phyloP scores from a whole-genome alignment of 306 rosid genomes.

The Prunus fruticosa region DNA sequence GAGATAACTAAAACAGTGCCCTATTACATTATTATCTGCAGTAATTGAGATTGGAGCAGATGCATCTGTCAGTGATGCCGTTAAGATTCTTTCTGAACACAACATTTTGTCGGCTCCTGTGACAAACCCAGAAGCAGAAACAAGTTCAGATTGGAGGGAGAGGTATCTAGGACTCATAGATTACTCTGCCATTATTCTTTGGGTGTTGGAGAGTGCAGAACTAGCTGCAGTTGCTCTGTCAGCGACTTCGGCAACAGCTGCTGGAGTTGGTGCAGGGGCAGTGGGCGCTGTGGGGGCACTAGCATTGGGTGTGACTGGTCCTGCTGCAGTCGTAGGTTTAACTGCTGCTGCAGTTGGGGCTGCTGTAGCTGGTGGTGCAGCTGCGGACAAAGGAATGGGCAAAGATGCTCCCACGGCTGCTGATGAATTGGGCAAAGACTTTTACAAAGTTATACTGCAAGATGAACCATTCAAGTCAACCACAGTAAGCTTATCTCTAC shows the following conservation, averaged over 20 bases:
- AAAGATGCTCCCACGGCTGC: constrained; percentile 77
- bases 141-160: constrained; percentile 61
- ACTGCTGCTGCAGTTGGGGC: constrained; percentile 93
- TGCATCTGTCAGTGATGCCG: constrained; percentile 59
- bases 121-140: constrained; percentile 46
- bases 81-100: constrained; percentile 66
- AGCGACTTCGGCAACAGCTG: constrained; percentile 78
- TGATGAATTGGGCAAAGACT: constrained; percentile 71
- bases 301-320: constrained; percentile 80
- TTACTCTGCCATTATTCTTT: constrained; percentile 70
- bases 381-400: constrained; percentile 52
- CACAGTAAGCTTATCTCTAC: constrained; percentile 51
- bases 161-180: constrained; percentile 85
- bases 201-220: constrained; percentile 96
- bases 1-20: constrained; percentile 6
- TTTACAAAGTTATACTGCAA: constrained; percentile 71
- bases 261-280: constrained; percentile 85
- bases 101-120: constrained; percentile 92
- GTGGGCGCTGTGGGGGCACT: constrained; percentile 75
- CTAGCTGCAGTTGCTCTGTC: constrained; percentile 78
- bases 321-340: constrained; percentile 80
- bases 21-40: constrained; percentile 24
- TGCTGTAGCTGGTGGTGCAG: constrained; percentile 77
- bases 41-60: constrained; percentile 84
- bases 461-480: constrained; percentile 98